A percentile compares a stretch with the other conserved stretches of the same genome.
Conservation (phyloP, 73 alveolate genomes). For the Tetrahymena elliotti region DNA sequence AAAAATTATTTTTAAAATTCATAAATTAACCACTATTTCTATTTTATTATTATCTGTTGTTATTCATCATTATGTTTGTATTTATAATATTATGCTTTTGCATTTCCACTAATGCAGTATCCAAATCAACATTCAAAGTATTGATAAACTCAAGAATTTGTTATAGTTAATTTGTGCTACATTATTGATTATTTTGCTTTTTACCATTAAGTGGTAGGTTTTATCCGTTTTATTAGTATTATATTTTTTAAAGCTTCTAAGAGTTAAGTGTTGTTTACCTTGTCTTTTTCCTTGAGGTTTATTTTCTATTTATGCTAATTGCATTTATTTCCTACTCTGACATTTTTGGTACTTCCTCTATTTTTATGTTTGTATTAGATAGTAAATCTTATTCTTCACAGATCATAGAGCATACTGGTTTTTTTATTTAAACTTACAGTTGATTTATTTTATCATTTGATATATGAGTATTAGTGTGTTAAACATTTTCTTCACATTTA, state of each 20-base stretch:
- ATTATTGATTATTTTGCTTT: too few relatives aligned
- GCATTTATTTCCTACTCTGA: background rate
- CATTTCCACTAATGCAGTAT: background rate
- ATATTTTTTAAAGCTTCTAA: background rate
- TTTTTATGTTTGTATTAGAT: background rate
- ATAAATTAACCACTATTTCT: background rate
- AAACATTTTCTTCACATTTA: background rate
- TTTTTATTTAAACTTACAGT: background rate
- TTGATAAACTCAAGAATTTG: background rate
- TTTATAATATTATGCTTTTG: background rate
- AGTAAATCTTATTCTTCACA: background rate
- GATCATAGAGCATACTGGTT: background rate
- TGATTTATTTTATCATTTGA: background rate
- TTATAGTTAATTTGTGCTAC: background rate
- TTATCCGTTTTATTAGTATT: background rate
- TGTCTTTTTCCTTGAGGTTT: background rate
- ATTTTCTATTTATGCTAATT: background rate
- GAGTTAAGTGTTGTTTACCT: background rate
- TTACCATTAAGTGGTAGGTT: background rate
- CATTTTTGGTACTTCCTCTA: background rate
- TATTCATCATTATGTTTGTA: background rate
- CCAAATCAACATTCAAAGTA: background rate
- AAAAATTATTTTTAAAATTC: too few relatives aligned
- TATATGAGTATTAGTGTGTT: background rate
- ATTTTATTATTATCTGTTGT: background rate